Evolutionary conservation across 306 rosid species (phyloP).

Genomic region (Echinosophora koreensis): DNA sequence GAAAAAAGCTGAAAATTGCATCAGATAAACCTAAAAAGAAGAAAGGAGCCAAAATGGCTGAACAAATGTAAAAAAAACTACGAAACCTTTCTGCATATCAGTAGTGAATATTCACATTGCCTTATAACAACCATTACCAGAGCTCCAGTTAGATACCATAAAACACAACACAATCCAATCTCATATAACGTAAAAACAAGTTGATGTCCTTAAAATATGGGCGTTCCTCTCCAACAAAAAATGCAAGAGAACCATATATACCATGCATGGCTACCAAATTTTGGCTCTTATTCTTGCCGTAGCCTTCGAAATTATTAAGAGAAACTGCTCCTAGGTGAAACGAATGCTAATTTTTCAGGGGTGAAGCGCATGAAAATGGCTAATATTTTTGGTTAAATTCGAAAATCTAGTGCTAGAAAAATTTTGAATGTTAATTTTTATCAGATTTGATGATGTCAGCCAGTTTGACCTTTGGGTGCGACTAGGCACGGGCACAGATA

Average conservation of each 20-base stretch:
- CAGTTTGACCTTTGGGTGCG: too few species aligned
- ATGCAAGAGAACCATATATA: constrained; percentile 16
- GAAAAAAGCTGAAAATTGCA: neutral
- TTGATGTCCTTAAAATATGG: constrained; percentile 7
- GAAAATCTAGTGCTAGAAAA: neutral
- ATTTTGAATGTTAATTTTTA: constrained; percentile 16
- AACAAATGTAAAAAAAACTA: too few species aligned
- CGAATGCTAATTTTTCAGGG: neutral
- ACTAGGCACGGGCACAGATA: neutral
- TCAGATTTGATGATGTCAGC: neutral
- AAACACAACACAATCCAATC: constrained; percentile 7
- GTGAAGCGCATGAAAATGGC: constrained; percentile 3
- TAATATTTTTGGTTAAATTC: neutral
- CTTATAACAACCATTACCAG: neutral
- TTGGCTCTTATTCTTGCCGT: neutral
- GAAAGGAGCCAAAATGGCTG: neutral
- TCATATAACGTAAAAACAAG: neutral
- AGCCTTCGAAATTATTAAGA: neutral
- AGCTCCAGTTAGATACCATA: constrained; percentile 12
- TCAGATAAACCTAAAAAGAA: neutral
- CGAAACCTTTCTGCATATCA: constrained; percentile 9
- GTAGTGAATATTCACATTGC: neutral
- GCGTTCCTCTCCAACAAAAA: neutral
- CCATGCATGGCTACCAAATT: neutral
- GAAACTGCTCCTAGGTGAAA: constrained; percentile 4